Conservation (phyloP, 2,329 filamentous ascomycete species). For the Neofusicoccum ribis region DNA sequence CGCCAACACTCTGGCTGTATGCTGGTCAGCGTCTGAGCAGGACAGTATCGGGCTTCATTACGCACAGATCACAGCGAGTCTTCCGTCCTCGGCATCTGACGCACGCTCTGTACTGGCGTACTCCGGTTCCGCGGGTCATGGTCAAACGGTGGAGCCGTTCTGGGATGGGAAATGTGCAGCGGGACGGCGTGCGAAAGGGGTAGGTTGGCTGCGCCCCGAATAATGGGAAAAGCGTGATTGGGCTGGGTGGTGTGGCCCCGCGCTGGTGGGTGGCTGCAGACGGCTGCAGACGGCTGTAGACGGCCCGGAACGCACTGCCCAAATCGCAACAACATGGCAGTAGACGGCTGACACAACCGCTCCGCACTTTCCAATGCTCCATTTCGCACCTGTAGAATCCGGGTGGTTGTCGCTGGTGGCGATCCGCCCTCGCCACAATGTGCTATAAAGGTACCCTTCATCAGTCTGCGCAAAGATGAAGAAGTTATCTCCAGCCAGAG, state of each 20-base stretch:
- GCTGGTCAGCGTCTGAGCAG: neutral
- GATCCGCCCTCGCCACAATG: too few species aligned
- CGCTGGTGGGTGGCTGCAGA: neutral
- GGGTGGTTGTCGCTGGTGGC: too few species aligned
- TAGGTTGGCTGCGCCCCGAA: neutral
- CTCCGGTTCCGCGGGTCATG: slow-evolving; percentile 19
- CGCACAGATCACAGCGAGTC: slow-evolving; percentile 16
- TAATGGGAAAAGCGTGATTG: too few species aligned
- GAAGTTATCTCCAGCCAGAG: too few species aligned
- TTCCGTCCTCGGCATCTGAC: slow-evolving; percentile 16
- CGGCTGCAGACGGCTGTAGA: slow-evolving; percentile 1
- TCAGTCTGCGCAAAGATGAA: too few species aligned
- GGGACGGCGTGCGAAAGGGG: neutral
- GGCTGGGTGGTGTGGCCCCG: neutral
- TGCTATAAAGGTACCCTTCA: too few species aligned
- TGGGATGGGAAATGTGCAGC: neutral
- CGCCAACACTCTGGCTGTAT: slow-evolving; percentile 9
- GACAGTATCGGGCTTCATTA: neutral
- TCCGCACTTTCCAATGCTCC: too few species aligned
- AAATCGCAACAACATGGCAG: too few species aligned
- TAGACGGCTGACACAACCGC: too few species aligned
- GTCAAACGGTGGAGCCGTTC: neutral
- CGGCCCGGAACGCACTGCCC: neutral
- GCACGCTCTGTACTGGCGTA: slow-evolving; percentile 19
- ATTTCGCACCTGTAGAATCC: too few species aligned